Conservation (phyloP, 2,329 filamentous ascomycete genomes). For the Rutstroemia sp. region DNA sequence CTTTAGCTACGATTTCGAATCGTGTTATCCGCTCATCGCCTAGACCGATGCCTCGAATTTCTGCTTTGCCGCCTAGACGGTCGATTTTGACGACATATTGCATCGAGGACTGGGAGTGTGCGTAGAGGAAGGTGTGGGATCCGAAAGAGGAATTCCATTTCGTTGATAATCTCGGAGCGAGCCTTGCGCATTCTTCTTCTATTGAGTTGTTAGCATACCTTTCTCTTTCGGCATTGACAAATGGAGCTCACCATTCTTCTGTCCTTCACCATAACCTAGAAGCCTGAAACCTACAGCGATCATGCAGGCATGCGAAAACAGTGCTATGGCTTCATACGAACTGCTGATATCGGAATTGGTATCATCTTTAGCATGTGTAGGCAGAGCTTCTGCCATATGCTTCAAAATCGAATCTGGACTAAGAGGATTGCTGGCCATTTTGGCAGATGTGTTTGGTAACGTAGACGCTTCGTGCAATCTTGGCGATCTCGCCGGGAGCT, state of each 20-base stretch:
- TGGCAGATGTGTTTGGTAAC: constrained; percentile 4
- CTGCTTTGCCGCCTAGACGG: constrained; percentile 74
- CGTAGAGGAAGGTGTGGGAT: constrained; percentile 78
- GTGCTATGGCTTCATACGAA: constrained; percentile 73
- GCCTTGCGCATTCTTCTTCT: constrained; percentile 50
- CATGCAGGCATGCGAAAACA: constrained; percentile 82
- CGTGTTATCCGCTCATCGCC: constrained; percentile 75
- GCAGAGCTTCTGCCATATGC: constrained; percentile 53
- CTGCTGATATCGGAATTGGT: constrained; percentile 57
- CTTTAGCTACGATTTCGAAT: constrained; percentile 66
- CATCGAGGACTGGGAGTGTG: constrained; percentile 78
- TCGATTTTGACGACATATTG: constrained; percentile 76
- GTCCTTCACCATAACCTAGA: constrained; percentile 76
- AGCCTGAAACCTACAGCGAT: constrained; percentile 71
- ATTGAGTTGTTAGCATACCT: constrained; percentile 11
- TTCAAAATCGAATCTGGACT: constrained; percentile 41
- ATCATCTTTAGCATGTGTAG: constrained; percentile 45
- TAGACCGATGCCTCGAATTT: constrained; percentile 71
- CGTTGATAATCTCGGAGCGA: constrained; percentile 58
- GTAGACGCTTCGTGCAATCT: background rate
- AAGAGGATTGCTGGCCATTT: constrained; percentile 32
- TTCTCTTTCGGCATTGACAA: background rate
- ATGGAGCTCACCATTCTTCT: constrained; percentile 52
- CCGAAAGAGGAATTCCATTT: constrained; percentile 73
- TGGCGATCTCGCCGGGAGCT: no score